Percentiles rank a stretch among this genome's conserved stretches.
phyloP scores from a whole-genome alignment of 805 yeast species.

The Diddensiella transvaalensis region DNA sequence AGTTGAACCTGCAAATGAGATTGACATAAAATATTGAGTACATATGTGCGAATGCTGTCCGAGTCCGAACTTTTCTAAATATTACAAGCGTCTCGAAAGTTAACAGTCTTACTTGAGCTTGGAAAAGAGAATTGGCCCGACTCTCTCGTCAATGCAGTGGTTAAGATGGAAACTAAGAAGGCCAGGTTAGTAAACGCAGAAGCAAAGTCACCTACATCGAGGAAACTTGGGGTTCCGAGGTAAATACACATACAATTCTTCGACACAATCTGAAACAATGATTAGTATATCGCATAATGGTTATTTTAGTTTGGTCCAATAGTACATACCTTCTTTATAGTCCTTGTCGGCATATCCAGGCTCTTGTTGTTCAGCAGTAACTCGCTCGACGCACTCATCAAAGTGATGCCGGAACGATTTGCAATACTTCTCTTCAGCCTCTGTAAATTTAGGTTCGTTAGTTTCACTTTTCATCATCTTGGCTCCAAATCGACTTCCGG shows the following conservation, averaged over 20 bases:
- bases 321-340: conserved; percentile 60
- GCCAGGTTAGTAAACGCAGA: conserved; percentile 1
- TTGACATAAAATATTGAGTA: too few species aligned
- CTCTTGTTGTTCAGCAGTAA: conserved; percentile 79
- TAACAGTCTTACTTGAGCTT: conserved; percentile 59
- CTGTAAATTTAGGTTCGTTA: conserved; percentile 33
- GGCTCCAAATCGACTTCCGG: not conserved
- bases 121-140: conserved; percentile 83
- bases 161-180: conserved; percentile 71
- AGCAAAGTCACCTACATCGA: too few species aligned
- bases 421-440: conserved; percentile 69
- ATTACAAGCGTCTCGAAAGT: not conserved
- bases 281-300: too few species aligned
- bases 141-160: conserved; percentile 89
- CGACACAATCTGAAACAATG: conserved; percentile 93
- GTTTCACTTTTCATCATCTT: not conserved
- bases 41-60: too few species aligned
- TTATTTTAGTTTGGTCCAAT: too few species aligned
- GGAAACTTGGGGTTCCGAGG: too few species aligned
- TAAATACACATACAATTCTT: conserved; percentile 66
- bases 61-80: not conserved
- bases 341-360: conserved; percentile 73
- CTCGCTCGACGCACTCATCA: conserved; percentile 94
- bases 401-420: conserved; percentile 79
- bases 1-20: too few species aligned